phyloP scores from a whole-genome alignment of 2,329 filamentous ascomycete genomes.

The Colletotrichum liaoningense region DNA sequence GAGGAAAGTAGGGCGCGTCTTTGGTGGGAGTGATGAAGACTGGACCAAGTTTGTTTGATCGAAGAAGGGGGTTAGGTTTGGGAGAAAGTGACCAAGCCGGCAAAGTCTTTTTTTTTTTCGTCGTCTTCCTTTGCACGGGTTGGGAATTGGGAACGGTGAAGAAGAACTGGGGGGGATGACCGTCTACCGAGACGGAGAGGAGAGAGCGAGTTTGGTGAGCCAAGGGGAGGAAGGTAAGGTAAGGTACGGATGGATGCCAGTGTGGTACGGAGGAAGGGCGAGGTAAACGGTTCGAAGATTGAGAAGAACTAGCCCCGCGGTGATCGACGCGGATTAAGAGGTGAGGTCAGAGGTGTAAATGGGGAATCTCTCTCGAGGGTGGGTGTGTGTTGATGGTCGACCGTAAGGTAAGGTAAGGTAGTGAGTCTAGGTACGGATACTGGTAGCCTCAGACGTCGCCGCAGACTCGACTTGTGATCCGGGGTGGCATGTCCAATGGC shows the following conservation, averaged over 20 bases:
- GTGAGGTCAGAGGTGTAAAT: slow-evolving; percentile 36
- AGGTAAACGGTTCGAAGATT: slow-evolving; percentile 5
- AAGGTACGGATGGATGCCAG: too few species aligned
- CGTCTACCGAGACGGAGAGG: neutral
- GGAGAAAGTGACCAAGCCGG: slow-evolving; percentile 16
- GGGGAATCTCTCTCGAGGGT: slow-evolving; percentile 29
- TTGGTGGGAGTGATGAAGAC: neutral
- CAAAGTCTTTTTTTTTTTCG: slow-evolving; percentile 30
- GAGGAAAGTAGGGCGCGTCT: neutral
- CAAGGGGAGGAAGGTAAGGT: neutral
- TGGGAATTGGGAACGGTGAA: slow-evolving; percentile 30
- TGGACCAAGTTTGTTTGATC: slow-evolving; percentile 24
- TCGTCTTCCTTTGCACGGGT: slow-evolving; percentile 1
- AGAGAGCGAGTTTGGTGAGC: neutral
- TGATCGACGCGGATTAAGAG: slow-evolving; percentile 30
- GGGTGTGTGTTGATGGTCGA: slow-evolving; percentile 28
- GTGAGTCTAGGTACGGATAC: neutral
- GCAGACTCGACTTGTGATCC: slow-evolving; percentile 31
- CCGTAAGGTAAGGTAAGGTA: too few species aligned
- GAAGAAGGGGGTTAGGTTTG: slow-evolving; percentile 10
- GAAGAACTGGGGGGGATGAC: slow-evolving; percentile 14
- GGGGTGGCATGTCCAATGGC: slow-evolving; percentile 31
- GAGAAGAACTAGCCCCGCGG: slow-evolving; percentile 29
- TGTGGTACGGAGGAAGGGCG: slow-evolving; percentile 11
- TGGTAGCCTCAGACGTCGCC: slow-evolving; percentile 29